Base-by-base conservation (phyloP, 306 rosid genomes). In the Comarum palustre region DNA sequence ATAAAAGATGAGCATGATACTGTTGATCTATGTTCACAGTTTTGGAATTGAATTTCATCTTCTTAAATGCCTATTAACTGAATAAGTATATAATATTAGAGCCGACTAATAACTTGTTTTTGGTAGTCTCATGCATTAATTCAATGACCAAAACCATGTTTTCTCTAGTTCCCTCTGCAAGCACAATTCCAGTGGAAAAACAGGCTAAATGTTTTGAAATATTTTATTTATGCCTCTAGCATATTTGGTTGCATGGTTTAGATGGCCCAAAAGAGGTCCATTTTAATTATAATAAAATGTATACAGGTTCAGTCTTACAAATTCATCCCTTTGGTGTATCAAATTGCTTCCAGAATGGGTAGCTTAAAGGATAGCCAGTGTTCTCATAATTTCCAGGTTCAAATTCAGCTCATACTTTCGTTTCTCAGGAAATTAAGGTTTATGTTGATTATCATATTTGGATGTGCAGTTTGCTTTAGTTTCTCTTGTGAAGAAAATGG, bases 321-420 rank as follows among this genome's bases (percentile, higher is more conserved):
- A 81, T 90, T 93, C 76, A 78, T 93, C 74, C 97, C 96, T 62
- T 72, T 93, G 65, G 93, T 84, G 19, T 93, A 93, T 85, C 98
- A 93, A 85, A 89, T 93, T 83, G 98, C 98, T 72, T 93, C 98
- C 15, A 89, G 98, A 87, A 85, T 93, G 97, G 98, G 98, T 75
- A 82, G 90, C 83, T 77, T 91, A 72, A 93, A 89, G 85, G 97
- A 93, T 66, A 78, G 80, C 79, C 82, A 81, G 8, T 97, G 94
- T 61, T 78, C 93, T 77, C 81, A 46, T 73, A 85, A 75, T 85
- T 90, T 93, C 79, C 98, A 93, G 97, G 98, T 93, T 83, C 57
- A 70, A 75, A 74, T 20, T 73, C 58, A 61, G 45, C 42, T 70
- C 71, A 66, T 43, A 2, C 71, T 73, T 36, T 43, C 16, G 62